Evolutionary conservation across 1,284 basidiomycete species (phyloP), one percentile per base, ranked within the genome.

Genomic region (Leccinum fallax): DNA sequence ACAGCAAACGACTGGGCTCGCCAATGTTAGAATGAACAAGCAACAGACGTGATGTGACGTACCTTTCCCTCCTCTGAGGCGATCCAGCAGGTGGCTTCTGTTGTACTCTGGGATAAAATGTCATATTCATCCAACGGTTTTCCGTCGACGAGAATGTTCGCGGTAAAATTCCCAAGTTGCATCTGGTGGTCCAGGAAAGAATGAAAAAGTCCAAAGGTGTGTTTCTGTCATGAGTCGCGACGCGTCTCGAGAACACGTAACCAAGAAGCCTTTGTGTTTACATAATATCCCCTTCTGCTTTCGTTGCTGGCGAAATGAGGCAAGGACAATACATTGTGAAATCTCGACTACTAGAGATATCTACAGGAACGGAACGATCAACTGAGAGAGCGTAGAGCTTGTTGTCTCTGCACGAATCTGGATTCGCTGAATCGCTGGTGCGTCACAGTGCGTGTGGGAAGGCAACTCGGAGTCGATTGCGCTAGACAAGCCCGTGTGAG

Each of bases 21-120:
- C n/a, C 15, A 13, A 57, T 7, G 10, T 49, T 19, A 49, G 28
- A n/a, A 19, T 34, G 32, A 2, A 8, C 40, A 43, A 4, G 16
- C n/a, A 9, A 19, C 5, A 24, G 16, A 38, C 51, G 16, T 40
- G 38, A 40, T 2, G 5, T 40, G 48, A 54, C 32, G 11, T 30
- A 68, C 70, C 60, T 67, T 70, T 48, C 66, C 68, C 26, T 61
- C 62, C 38, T 63, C 57, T 52, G 49, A 52, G 24, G 49, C 15
- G 9, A 52, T 28, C 49, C 49, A 52, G 16, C 49, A 52, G 26
- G 49, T 52, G 3, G 16, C 24, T 52, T 10, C n/a, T 52, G 24
- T 52, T 16, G 49, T 5, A 28, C 26, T 28, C 8, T 52, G 9
- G 3, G 13, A 19, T 5, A 52, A 2, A n/a, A 52, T 2, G 9